These are phyloP conservation scores for Cystobasidium pallidum DNA, from an alignment of 1,284 basidiomycete species.

Conservation along the genomic window DNA sequence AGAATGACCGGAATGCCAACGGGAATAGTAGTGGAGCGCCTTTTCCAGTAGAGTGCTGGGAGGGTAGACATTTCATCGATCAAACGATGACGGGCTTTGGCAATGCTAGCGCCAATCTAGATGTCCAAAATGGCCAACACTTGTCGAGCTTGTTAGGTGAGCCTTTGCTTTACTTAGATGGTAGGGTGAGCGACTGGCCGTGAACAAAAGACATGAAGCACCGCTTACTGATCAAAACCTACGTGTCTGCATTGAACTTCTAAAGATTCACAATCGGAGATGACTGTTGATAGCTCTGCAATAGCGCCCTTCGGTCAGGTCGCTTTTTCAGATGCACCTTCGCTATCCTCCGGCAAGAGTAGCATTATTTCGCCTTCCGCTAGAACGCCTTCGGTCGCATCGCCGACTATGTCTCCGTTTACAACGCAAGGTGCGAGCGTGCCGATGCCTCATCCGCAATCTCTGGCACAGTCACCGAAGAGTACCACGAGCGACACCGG, in stretches of 20 bases:
- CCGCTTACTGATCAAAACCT: neutral
- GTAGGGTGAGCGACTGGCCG: neutral
- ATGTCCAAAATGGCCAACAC: neutral
- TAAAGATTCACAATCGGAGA: neutral
- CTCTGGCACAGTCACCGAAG: neutral
- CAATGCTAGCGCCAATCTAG: neutral
- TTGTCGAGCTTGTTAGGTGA: constrained; percentile 2
- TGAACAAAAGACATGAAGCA: neutral
- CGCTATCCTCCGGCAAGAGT: constrained; percentile 14
- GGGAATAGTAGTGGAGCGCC: constrained; percentile 1
- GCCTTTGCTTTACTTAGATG: neutral
- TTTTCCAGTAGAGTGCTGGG: constrained; percentile 28
- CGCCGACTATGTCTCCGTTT: neutral
- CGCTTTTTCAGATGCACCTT: constrained; percentile 4
- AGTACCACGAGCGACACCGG: neutral
- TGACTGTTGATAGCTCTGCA: neutral
- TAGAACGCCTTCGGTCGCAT: constrained; percentile 1
- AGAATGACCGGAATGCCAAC: neutral
- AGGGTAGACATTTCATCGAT: constrained; percentile 32
- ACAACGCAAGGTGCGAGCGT: neutral
- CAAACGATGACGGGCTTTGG: constrained; percentile 21
- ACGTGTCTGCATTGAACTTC: neutral
- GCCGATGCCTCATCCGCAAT: neutral
- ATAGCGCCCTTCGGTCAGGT: neutral
- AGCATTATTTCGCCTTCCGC: constrained; percentile 1